Conservation (phyloP, 2,329 filamentous ascomycete genomes). For the Venturia pyrina region DNA sequence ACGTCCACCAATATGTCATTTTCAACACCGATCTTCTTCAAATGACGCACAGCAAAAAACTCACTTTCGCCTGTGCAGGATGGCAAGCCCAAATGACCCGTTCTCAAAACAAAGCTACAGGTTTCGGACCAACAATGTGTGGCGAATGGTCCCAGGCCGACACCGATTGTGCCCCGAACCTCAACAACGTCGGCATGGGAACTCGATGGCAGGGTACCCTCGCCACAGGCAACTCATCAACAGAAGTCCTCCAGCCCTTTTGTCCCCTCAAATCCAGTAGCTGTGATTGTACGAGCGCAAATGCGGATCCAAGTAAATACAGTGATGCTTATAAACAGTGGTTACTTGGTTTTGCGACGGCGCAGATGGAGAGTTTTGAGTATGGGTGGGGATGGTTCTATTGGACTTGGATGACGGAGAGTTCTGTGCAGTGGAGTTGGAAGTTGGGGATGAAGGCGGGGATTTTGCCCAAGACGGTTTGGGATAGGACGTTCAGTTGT, state of each 20-base stretch:
- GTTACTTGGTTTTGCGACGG: conserved; percentile 81
- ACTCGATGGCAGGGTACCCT: conserved; percentile 88
- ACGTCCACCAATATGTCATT: conserved; percentile 97
- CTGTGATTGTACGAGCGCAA: conserved; percentile 69
- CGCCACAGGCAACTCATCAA: conserved; percentile 52
- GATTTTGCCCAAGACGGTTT: conserved; percentile 55
- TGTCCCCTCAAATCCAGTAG: conserved; percentile 57
- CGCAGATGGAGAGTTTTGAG: conserved; percentile 93
- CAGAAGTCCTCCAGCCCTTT: conserved; percentile 55
- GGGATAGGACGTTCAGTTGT: conserved; percentile 34
- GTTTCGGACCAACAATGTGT: conserved; percentile 88
- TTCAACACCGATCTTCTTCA: conserved; percentile 86
- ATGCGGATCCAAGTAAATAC: conserved; percentile 61
- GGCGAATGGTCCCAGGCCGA: conserved; percentile 98
- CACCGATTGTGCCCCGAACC: conserved; percentile 77
- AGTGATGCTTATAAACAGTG: conserved; percentile 71
- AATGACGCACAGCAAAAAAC: conserved; percentile 70
- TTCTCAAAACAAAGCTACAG: conserved; percentile 62
- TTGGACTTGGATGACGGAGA: conserved; percentile 96
- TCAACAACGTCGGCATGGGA: conserved; percentile 84
- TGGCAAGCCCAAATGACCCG: conserved; percentile 73
- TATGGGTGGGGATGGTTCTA: conserved; percentile 97
- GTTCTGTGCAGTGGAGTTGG: conserved; percentile 84
- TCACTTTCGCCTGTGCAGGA: conserved; percentile 75
- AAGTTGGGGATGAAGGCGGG: conserved; percentile 67